These are phyloP conservation scores for Globisporangium acanthophoron DNA, from an alignment of 352 stramenopile genomes.

Conservation along the genomic window DNA sequence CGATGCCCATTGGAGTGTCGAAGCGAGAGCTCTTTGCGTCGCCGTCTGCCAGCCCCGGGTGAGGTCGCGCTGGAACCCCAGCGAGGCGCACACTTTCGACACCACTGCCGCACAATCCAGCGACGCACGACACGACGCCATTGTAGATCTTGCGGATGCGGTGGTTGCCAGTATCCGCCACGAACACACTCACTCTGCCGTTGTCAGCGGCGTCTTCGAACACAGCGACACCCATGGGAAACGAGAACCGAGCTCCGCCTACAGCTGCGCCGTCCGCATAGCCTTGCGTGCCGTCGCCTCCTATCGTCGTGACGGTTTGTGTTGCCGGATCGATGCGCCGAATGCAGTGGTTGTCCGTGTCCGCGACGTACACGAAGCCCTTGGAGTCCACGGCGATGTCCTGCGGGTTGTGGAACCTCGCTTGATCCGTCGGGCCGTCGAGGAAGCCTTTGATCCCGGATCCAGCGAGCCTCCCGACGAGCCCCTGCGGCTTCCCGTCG, in stretches of 20 bases:
- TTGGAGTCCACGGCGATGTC: constrained; percentile 89
- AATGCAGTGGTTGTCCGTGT: constrained; percentile 94
- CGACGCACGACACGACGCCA: constrained; percentile 81
- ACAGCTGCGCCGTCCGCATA: constrained; percentile 37
- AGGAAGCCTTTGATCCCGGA: constrained; percentile 64
- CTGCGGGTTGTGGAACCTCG: constrained; percentile 88
- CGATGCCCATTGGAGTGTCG: constrained; percentile 89
- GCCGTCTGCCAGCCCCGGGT: constrained; percentile 89
- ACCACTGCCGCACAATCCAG: constrained; percentile 79
- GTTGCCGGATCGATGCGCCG: constrained; percentile 60
- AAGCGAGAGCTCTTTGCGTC: constrained; percentile 73
- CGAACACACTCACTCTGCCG: constrained; percentile 41
- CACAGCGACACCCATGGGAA: constrained; percentile 61
- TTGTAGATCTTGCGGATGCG: constrained; percentile 67
- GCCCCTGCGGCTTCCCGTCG: constrained; percentile 81
- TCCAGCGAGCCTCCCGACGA: constrained; percentile 88
- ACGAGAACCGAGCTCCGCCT: constrained; percentile 51
- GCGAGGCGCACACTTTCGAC: constrained; percentile 50
- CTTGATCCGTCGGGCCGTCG: constrained; percentile 54
- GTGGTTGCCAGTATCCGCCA: constrained; percentile 82
- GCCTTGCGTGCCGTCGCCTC: constrained; percentile 42
- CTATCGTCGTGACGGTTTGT: constrained; percentile 44
- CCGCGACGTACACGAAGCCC: constrained; percentile 92
- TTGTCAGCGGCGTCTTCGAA: constrained; percentile 28
- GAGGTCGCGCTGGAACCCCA: constrained; percentile 36